A percentile compares a stretch with the other conserved stretches of the same genome.
phyloP scores from a whole-genome alignment of 805 yeast genomes.

The Cyberlindnera veronae region DNA sequence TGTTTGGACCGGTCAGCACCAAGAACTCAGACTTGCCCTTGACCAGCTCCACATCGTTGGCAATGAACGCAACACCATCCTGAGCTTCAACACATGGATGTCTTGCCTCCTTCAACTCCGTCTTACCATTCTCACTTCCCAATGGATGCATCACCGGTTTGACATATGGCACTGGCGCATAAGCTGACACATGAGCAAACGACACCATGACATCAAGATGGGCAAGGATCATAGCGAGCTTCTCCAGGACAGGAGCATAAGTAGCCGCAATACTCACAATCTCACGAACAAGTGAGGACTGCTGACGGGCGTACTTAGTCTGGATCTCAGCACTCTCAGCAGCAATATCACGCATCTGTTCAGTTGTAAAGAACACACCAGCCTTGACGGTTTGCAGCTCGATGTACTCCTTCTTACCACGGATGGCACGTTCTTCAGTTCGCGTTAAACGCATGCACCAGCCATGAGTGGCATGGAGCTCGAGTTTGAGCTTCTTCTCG shows the following conservation, averaged over 20 bases:
- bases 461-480: slow-evolving; percentile 83
- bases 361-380: slow-evolving; percentile 88
- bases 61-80: slow-evolving; percentile 84
- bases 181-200: slow-evolving; percentile 80
- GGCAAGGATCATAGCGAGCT: slow-evolving; percentile 60
- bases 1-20: slow-evolving; percentile 92
- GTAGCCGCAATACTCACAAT: slow-evolving; percentile 78
- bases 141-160: slow-evolving; percentile 68
- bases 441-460: slow-evolving; percentile 95
- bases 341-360: slow-evolving; percentile 56
- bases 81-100: slow-evolving; percentile 95
- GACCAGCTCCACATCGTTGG: slow-evolving; percentile 77
- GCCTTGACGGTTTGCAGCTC: slow-evolving; percentile 93
- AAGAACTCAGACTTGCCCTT: slow-evolving; percentile 61
- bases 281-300: slow-evolving; percentile 75
- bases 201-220: slow-evolving; percentile 79
- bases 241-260: slow-evolving; percentile 73
- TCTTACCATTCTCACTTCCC: slow-evolving; percentile 40
- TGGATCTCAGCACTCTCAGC: slow-evolving; percentile 55
- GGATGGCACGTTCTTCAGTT: slow-evolving; percentile 76
- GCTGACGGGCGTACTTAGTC: slow-evolving; percentile 68
- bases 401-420: slow-evolving; percentile 55
- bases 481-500: slow-evolving; percentile 86
- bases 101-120: slow-evolving; percentile 69
- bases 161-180: slow-evolving; percentile 79